Conservation (phyloP, 768 basidiomycete species). For the Amanita polypyramis region DNA sequence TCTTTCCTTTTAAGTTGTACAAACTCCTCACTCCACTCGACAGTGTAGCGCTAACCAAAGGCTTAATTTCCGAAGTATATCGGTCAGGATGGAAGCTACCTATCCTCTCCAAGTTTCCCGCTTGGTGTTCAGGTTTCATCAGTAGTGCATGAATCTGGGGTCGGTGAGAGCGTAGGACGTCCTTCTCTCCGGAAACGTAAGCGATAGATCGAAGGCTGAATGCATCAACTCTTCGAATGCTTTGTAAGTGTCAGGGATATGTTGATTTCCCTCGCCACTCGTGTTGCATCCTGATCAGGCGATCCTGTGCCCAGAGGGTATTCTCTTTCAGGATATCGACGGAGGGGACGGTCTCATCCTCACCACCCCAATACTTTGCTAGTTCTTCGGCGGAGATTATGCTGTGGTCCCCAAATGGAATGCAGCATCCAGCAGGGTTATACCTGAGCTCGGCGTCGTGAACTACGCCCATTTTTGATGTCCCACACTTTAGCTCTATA, state of each 20-base stretch:
- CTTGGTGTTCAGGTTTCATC: background rate
- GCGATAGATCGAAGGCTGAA: background rate
- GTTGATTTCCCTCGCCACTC: background rate
- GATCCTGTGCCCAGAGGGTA: background rate
- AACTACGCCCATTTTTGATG: too few species aligned
- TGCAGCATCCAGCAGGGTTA: background rate
- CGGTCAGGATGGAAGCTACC: background rate
- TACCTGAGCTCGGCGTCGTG: background rate
- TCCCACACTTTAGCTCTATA: background rate
- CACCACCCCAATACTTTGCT: background rate
- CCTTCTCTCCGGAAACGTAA: background rate
- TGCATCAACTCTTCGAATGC: too few species aligned
- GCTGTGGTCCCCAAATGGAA: background rate
- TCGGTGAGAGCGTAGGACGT: background rate
- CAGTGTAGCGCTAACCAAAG: background rate
- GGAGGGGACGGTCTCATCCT: background rate
- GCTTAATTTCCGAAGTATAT: background rate
- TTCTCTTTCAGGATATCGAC: background rate
- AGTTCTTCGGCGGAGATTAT: background rate
- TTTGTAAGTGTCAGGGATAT: background rate
- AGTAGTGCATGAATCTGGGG: background rate
- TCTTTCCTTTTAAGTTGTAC: background rate
- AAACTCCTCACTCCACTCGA: background rate
- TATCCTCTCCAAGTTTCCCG: background rate
- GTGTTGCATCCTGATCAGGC: background rate